These are phyloP conservation scores for Solioccasus polychromus DNA, from an alignment of 768 basidiomycete species.

Conservation along the genomic window DNA sequence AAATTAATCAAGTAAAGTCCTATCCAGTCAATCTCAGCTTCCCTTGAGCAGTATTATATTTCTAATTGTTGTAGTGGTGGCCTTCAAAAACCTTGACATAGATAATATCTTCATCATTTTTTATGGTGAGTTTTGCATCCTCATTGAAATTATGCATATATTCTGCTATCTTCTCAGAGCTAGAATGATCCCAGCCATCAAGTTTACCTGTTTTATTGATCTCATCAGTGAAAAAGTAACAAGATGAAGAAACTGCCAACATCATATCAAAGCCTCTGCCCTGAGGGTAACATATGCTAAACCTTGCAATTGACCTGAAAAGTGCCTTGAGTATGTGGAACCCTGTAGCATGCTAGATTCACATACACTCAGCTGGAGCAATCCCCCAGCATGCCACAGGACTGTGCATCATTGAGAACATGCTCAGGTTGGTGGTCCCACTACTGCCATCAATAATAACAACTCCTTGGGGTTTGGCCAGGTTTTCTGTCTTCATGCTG, in stretches of 20 bases:
- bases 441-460: slow-evolving; percentile 23
- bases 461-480: slow-evolving; percentile 32
- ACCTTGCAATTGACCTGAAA: slow-evolving; percentile 42
- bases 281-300: slow-evolving; percentile 45
- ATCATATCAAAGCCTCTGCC: slow-evolving; percentile 33
- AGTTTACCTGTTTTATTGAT: slow-evolving; percentile 5
- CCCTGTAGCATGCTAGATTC: not conserved
- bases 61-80: not conserved
- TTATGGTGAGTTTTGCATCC: slow-evolving; percentile 5
- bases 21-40: slow-evolving; percentile 15
- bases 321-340: not conserved
- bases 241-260: slow-evolving; percentile 19
- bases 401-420: slow-evolving; percentile 25
- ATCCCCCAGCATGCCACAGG: slow-evolving; percentile 32
- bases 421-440: slow-evolving; percentile 36
- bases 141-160: slow-evolving; percentile 8
- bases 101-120: slow-evolving; percentile 1
- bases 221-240: not conserved
- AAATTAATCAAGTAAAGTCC: not conserved
- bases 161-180: not conserved
- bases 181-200: slow-evolving; percentile 1
- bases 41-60: slow-evolving; percentile 2
- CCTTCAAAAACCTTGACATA: slow-evolving; percentile 9
- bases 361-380: slow-evolving; percentile 26
- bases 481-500: not conserved